These are phyloP conservation scores for Gaeumannomyces tritici DNA, from an alignment of 2,329 filamentous ascomycete species.

Conservation along the genomic window DNA sequence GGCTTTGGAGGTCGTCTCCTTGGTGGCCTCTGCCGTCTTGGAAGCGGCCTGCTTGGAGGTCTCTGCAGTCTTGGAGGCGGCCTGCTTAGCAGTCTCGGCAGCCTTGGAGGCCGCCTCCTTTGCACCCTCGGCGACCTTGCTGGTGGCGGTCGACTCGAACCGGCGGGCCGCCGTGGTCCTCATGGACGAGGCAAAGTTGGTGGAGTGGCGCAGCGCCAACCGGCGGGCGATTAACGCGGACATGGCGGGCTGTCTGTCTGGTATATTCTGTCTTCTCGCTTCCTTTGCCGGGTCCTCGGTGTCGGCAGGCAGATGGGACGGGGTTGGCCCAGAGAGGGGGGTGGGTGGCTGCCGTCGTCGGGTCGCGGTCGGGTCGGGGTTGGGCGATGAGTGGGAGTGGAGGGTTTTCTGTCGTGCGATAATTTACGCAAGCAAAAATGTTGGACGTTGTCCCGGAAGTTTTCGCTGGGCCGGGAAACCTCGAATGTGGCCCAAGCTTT, in stretches of 20 bases:
- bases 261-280: background rate
- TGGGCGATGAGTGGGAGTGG: slow-evolving; percentile 4
- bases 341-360: background rate
- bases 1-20: slow-evolving; percentile 16
- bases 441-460: slow-evolving; percentile 19
- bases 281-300: background rate
- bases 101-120: slow-evolving; percentile 30
- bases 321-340: background rate
- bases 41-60: slow-evolving; percentile 24
- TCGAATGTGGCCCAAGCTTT: slow-evolving; percentile 9
- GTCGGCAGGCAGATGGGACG: background rate
- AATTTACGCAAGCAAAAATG: slow-evolving; percentile 18
- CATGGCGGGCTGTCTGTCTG: background rate
- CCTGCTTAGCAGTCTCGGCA: slow-evolving; percentile 31
- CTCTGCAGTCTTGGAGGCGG: slow-evolving; percentile 31
- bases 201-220: slow-evolving; percentile 29
- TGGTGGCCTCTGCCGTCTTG: slow-evolving; percentile 23
- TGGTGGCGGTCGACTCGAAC: slow-evolving; percentile 48
- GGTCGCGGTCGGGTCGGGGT: background rate
- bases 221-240: slow-evolving; percentile 22
- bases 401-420: slow-evolving; percentile 8
- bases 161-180: slow-evolving; percentile 36
- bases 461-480: slow-evolving; percentile 15
- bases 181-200: slow-evolving; percentile 12
- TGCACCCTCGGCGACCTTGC: slow-evolving; percentile 11